Base-by-base conservation (phyloP, 1,139 yeast species). In the Waltiozyma sp. region DNA sequence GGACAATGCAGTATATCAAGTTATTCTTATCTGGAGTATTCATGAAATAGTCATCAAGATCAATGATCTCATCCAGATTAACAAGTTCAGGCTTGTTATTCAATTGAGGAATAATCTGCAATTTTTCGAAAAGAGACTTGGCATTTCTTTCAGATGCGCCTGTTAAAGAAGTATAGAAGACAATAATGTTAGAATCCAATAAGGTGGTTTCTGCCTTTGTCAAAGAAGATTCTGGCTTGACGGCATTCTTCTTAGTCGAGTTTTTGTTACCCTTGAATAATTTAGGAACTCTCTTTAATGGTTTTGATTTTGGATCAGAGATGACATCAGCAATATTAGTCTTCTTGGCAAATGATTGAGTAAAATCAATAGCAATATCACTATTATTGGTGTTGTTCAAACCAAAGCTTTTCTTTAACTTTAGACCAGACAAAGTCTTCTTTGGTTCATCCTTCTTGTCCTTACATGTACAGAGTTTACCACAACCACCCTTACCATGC, bases 131-230 rank as follows among this genome's bases (percentile, higher is more conserved):
- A 26, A 83, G 60, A 11, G 63, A 56, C 33, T 67, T 66, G 4
- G 96, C 95, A 24, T 79, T 73, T 52, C 85, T 68, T 52, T 80
- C 80, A 0, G 94, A 75, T 2, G 93, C 69, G 4, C 96, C 96
- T 2, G 95, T 88, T 46, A 88, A 66, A 0, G 96, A 82, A 10
- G 96, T 81, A 61, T 84, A 88, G 54, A 88, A 84, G 5, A 88
- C 74, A 48, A 73, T 72, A 26, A 83, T 50, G 36, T 62, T 63
- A 1, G 68, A 61, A 33, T 55, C 56, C 23, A 59, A 38, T 21
- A 64, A 43, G 15, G 59, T 55, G 19, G 59, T 57, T 18, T 59
- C 53, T 0, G 67, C 62, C 10, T 59, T 53, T 1, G 67, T 63
- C 48, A 60, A 49, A 10, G 52, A 33, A 16, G 44, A 41, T 42